Percentiles rank a stretch among this genome's conserved stretches.
Conservation (phyloP, 208 protist species). For the Leishmania guyanensis region DNA sequence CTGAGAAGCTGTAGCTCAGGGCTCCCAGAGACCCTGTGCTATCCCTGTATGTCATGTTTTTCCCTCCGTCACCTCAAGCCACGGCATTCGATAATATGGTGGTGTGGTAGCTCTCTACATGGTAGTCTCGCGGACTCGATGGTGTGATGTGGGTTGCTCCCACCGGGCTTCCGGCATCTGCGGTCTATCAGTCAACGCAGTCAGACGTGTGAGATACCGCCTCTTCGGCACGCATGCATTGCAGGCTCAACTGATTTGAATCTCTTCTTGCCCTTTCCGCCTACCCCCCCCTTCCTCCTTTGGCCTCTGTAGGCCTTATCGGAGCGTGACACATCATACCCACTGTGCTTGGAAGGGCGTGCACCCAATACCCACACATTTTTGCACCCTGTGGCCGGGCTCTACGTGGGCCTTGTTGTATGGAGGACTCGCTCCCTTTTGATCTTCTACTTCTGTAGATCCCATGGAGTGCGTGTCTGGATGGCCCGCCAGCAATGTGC, state of each 20-base stretch:
- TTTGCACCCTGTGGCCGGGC: background rate
- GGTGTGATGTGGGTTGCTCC: background rate
- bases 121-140: background rate
- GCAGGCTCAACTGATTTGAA: background rate
- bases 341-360: background rate
- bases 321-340: background rate
- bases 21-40: background rate
- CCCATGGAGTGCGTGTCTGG: background rate
- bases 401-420: background rate
- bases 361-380: background rate
- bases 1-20: background rate
- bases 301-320: background rate
- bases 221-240: background rate
- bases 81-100: background rate
- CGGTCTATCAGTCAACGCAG: background rate
- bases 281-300: background rate
- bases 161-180: background rate
- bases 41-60: background rate
- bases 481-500: too few species aligned
- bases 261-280: background rate
- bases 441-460: background rate
- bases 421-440: background rate
- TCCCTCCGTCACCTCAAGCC: background rate
- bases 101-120: background rate
- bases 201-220: background rate